Base-by-base conservation (phyloP, 1,139 yeast genomes). In the Maudiozyma humilis region DNA sequence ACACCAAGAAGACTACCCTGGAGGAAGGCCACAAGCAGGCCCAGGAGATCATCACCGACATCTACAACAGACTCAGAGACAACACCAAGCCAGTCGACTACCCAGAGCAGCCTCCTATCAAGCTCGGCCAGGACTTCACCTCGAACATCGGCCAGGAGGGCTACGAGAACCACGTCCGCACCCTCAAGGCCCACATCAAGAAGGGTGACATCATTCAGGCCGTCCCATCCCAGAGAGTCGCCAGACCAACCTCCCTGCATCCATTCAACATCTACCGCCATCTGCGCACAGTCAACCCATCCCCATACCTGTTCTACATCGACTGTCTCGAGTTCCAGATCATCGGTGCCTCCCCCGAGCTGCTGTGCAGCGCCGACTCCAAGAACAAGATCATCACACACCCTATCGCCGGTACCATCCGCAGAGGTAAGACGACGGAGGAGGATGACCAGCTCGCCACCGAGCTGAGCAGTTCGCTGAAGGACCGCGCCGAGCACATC, bases 251-350 rank as follows among this genome's bases (percentile, higher is more conserved):
- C 0, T 79, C 89, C 4, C 72, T 91, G 55, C 97, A 91, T 62
- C 97, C 98, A 2, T 91, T 91, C 75, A 91, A 91, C 67, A 84
- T 93, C 41, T 93, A 89, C 67, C 82, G 95, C 54, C 96, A 91
- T 59, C 72, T 91, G 56, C 77, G 98, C 62, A 83, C 95, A 0
- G 96, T 93, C 43, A 91, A 93, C 66, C 98, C 98, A 4, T 87
- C 96, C 1, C 98, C 98, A 31, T 91, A 91, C 65, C 74, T 91
- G 71, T 91, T 91, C 63, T 91, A 88, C 66, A 81, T 91, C 52
- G 97, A 91, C 64, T 82, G 85, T 59, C 62, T 85, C 46, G 96
- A 87, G 54, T 91, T 91, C 70, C 96, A 89, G 64, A 77, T 91
- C 44, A 91, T 91, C 45, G 98, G 98, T 36, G 98, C 98, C 0